Evolutionary conservation across 306 rosid species (phyloP).

Genomic region (Castanospermum australe): DNA sequence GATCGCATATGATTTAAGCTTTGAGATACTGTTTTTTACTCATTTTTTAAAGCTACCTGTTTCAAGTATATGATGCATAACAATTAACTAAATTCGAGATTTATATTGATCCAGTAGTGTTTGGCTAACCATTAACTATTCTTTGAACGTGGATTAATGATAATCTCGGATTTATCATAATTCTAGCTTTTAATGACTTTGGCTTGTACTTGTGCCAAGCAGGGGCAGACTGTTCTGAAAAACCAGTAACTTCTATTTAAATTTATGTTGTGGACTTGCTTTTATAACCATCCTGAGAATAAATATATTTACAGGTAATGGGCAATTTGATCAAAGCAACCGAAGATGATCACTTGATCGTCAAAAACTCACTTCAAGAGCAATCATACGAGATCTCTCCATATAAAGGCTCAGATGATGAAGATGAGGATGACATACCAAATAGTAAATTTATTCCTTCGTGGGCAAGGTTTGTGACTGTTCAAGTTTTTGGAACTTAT

Average conservation of each 20-base stretch:
- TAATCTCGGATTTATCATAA: not conserved
- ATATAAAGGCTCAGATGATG: constrained; percentile 87
- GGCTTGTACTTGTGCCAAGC: not conserved
- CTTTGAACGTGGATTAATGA: no score
- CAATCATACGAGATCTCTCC: constrained; percentile 89
- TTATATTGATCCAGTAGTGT: not conserved
- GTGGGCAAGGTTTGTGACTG: constrained; percentile 80
- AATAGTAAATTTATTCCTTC: constrained; percentile 69
- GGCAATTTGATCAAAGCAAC: constrained; percentile 34
- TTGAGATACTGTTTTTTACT: not conserved
- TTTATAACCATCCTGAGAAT: constrained; percentile 18
- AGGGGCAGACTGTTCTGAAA: not conserved
- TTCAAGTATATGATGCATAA: not conserved
- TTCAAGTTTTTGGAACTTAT: not conserved
- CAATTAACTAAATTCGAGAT: not conserved
- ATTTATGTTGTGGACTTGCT: not conserved
- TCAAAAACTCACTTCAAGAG: constrained; percentile 40
- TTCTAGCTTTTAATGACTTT: not conserved
- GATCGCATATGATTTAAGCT: not conserved
- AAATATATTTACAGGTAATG: constrained; percentile 42
- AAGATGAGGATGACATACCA: constrained; percentile 57
- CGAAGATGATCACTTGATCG: constrained; percentile 26
- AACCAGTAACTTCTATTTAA: not conserved
- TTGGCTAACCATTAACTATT: not conserved
- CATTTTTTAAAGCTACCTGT: not conserved